phyloP scores from a whole-genome alignment of 2,329 filamentous ascomycete genomes.

The Beauveria sp. region DNA sequence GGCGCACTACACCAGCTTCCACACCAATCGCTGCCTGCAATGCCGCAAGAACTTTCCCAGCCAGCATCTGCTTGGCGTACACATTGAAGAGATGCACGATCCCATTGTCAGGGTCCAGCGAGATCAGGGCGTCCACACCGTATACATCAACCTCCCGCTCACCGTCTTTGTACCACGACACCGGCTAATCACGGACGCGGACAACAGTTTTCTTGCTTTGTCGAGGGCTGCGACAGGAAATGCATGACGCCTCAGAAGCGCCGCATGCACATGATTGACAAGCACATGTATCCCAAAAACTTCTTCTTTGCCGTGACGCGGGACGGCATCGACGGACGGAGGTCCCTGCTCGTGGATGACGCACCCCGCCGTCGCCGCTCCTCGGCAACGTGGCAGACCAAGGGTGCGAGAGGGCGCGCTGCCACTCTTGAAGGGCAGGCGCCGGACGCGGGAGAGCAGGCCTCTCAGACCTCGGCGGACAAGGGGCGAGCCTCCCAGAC shows the following conservation, averaged over 20 bases:
- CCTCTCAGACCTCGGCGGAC: not conserved
- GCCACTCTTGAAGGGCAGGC: slow-evolving; percentile 23
- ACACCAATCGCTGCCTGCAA: slow-evolving; percentile 77
- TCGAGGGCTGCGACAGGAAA: slow-evolving; percentile 78
- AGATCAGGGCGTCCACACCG: slow-evolving; percentile 79
- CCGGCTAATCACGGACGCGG: not conserved
- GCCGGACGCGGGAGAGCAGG: slow-evolving; percentile 4
- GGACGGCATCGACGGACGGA: slow-evolving; percentile 79
- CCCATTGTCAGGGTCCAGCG: slow-evolving; percentile 63
- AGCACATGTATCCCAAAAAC: slow-evolving; percentile 82
- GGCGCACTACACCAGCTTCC: slow-evolving; percentile 71
- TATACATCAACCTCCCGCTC: slow-evolving; percentile 32
- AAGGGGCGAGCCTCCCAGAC: slow-evolving; percentile 11
- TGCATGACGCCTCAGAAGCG: slow-evolving; percentile 80
- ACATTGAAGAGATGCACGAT: slow-evolving; percentile 90
- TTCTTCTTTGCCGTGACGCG: slow-evolving; percentile 86
- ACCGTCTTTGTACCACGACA: not conserved
- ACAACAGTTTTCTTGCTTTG: slow-evolving; percentile 73
- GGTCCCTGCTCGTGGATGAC: slow-evolving; percentile 64
- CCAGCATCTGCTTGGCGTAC: slow-evolving; percentile 68
- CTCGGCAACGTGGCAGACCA: slow-evolving; percentile 30
- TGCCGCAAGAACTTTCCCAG: slow-evolving; percentile 87
- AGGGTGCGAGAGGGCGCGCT: slow-evolving; percentile 25
- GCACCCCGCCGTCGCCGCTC: slow-evolving; percentile 40
- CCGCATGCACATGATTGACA: slow-evolving; percentile 83